Base-by-base conservation (phyloP, 129 eudicot genomes). In the Saposhnikovia divaricata region DNA sequence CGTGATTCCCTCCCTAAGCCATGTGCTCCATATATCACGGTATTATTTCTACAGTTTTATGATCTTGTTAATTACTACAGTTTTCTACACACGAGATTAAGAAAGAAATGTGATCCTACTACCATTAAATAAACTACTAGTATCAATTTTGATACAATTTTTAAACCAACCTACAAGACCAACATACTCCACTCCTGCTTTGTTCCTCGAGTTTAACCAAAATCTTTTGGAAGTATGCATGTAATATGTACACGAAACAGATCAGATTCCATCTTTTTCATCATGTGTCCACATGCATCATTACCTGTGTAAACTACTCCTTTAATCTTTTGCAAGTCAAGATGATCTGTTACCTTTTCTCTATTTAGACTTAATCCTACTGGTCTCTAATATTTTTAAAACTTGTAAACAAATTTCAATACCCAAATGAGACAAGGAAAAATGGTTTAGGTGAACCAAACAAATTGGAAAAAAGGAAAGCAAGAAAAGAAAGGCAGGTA, bases 1-100 rank as follows among this genome's bases (percentile, higher is more conserved):
- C 84, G 84, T 14, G 84, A 81, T 75, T 81, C 74, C 23, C 84
- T 81, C 84, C 84, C 25, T 40, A 31, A 63, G 19, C 69, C 76
- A 59, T 77, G 84, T 74, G 79, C 51, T 16, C 75, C 10, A 44
- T 11, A 59, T 43, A 43, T 9, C 39, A 23, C 28, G 21, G 44
- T 53, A 6, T 31, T 31, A 57, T 2, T 50, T 70, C 0, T 48
- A 34, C 40, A 23, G 68, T 59, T 8, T 59, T 7, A 55, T n/a
- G 68, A 59, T 59, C 4, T n/a, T n/a, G 3, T n/a, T n/a, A 59
- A 59, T 59, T 59, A 59, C 34, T 59, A 59, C 34, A 59, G 13
- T 59, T 2, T 59, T 53, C 53, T 55, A 9, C 15, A 42, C 53
- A 28, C 47, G 5, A 9, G 53, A 73, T 43, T 6, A 37, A 38